These are phyloP conservation scores for Lasiosphaeris hirsuta DNA, from an alignment of 495 filamentous ascomycete genomes.

Conservation along the genomic window DNA sequence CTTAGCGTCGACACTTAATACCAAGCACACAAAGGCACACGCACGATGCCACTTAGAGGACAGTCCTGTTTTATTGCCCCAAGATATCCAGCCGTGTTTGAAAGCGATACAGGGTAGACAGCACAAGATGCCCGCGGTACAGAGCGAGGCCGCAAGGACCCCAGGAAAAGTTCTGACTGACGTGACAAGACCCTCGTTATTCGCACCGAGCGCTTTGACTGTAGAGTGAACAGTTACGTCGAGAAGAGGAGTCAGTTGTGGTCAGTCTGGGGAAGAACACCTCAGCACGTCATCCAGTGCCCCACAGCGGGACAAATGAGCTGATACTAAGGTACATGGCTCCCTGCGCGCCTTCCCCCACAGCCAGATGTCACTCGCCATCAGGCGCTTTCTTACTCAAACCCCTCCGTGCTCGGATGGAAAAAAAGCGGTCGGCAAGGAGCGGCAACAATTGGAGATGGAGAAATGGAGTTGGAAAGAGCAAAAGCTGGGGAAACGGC, in stretches of 20 bases:
- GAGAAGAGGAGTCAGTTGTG: neutral
- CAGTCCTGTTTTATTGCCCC: too few species aligned
- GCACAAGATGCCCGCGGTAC: too few species aligned
- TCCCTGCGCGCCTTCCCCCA: neutral
- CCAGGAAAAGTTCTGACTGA: neutral
- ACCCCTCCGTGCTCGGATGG: conserved; percentile 27
- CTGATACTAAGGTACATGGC: conserved; percentile 7
- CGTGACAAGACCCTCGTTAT: conserved; percentile 7
- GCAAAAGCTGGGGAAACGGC: neutral
- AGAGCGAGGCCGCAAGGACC: too few species aligned
- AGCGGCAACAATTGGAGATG: neutral
- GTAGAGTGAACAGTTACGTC: neutral
- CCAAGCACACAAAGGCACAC: too few species aligned
- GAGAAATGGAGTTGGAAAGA: neutral
- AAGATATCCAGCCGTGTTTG: too few species aligned
- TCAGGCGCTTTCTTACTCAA: neutral
- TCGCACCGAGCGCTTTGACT: neutral
- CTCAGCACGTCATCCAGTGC: conserved; percentile 14
- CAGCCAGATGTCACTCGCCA: conserved; percentile 8
- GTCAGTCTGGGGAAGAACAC: neutral
- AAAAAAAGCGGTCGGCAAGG: conserved; percentile 26
- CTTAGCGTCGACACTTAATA: neutral
- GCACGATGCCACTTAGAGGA: too few species aligned
- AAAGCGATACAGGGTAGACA: too few species aligned
- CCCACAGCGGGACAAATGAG: conserved; percentile 9